These are phyloP conservation scores for Cucurbita argyrosperma DNA, from an alignment of 306 rosid species.

Conservation along the genomic window DNA sequence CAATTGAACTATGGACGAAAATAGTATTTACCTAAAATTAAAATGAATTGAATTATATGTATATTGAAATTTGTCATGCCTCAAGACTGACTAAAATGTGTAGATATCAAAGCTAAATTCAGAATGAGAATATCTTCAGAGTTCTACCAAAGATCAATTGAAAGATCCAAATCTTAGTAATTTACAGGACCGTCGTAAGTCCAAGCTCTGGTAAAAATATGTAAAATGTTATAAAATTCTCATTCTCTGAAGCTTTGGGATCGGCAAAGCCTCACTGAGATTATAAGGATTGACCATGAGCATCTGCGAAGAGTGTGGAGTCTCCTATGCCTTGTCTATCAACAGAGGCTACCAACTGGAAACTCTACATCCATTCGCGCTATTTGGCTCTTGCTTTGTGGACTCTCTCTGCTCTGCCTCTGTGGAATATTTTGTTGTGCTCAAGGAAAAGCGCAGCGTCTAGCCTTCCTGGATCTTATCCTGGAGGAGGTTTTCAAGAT, in stretches of 20 bases:
- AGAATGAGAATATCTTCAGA: background rate
- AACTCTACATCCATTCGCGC: background rate
- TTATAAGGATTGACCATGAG: background rate
- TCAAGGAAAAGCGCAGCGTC: background rate
- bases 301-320: background rate
- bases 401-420: background rate
- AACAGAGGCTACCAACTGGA: background rate
- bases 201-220: background rate
- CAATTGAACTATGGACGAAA: too few species aligned
- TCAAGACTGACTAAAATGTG: background rate
- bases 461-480: slow-evolving; percentile 1
- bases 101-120: background rate
- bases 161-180: background rate
- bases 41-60: too few species aligned
- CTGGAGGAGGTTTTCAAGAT: slow-evolving; percentile 29
- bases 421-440: background rate
- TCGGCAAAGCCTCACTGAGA: background rate
- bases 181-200: background rate
- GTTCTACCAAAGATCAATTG: background rate
- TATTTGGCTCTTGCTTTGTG: background rate
- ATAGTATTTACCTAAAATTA: too few species aligned
- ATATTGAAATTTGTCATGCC: background rate
- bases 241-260: background rate
- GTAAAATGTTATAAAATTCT: background rate
- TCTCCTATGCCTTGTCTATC: background rate